Evolutionary conservation across 2,329 filamentous ascomycete genomes (phyloP), one percentile per base, ranked within the genome.

Genomic region (Xylariaceae sp.): DNA sequence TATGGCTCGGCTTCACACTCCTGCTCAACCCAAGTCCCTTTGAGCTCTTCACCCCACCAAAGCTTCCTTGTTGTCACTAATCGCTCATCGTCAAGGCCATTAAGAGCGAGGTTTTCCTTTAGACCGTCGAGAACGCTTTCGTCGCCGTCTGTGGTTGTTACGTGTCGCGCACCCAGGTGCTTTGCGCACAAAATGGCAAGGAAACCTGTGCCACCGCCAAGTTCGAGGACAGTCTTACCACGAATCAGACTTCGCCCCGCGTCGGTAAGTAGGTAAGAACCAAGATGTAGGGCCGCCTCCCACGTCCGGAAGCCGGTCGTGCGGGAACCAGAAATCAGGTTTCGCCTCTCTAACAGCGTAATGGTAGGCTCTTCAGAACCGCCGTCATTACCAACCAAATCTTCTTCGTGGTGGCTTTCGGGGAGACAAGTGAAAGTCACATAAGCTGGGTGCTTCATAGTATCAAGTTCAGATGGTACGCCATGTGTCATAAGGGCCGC

Each of bases 271-370:
- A 89, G 75, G 64, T 83, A 88, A 2, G 81, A 77, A 8, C 78
- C 85, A 1, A 89, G 77, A 60, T 87, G 81, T 3, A 89, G 72
- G 6, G 85, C 82, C 4, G 83, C 86, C 70, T 88, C 86, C 86
- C 86, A 89, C 2, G 86, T 89, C 30, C 86, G 79, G 42, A 85
- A 81, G 0, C 86, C 86, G 0, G 86, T 88, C 1, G 82, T 86
- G 8, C 82, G 80, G 5, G 81, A 81, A 4, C 81, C 78, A 10
- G 77, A 78, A 42, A 84, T 75, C 16, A 84, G 64, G 66, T 80
- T 72, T 64, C 82, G 70, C 69, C 75, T 69, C 70, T 86, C 77
- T 57, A 85, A 69, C 49, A 86, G 71, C 58, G 82, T 79, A 60
- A 86, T 41, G 60, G 75, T 59, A 64, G 72, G 46, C 68, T 70